These are phyloP conservation scores for Myxozyma neotropica DNA, from an alignment of 805 yeast genomes.

Conservation along the genomic window DNA sequence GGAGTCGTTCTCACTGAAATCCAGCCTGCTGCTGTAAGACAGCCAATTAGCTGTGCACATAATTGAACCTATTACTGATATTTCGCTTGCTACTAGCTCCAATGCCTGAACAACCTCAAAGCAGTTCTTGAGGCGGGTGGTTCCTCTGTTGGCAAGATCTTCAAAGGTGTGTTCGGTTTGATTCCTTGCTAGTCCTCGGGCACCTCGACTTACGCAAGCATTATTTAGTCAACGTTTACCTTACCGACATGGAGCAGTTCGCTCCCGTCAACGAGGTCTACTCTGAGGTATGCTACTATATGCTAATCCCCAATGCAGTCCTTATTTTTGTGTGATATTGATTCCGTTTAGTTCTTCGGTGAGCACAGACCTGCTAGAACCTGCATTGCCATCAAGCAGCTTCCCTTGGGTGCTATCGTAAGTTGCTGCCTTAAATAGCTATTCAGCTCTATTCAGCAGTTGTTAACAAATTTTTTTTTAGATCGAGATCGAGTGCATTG, in stretches of 20 bases:
- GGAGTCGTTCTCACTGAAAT: conserved; percentile 74
- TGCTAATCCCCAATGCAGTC: neutral
- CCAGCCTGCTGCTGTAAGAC: conserved; percentile 47
- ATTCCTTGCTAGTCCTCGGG: too few relatives aligned
- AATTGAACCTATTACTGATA: neutral
- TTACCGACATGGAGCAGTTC: conserved; percentile 87
- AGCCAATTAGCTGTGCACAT: neutral
- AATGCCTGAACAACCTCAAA: conserved; percentile 47
- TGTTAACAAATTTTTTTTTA: conserved; percentile 30
- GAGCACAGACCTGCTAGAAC: conserved; percentile 94
- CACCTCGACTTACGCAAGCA: conserved; percentile 40
- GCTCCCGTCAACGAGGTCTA: conserved; percentile 85
- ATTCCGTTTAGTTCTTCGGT: conserved; percentile 58
- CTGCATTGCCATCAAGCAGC: conserved; percentile 89
- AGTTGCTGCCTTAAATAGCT: conserved; percentile 25
- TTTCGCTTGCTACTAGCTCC: conserved; percentile 38
- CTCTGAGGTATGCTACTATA: conserved; percentile 46
- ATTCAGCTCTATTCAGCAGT: neutral
- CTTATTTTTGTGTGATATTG: neutral
- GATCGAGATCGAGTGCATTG: conserved; percentile 90
- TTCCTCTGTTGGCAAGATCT: conserved; percentile 78
- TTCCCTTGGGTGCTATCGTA: conserved; percentile 81
- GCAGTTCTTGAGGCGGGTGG: conserved; percentile 82
- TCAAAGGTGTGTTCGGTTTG: conserved; percentile 50
- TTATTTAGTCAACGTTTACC: conserved; percentile 68